Evolutionary conservation across 345 rosid species (phyloP), one percentile per base, ranked within the genome.

Genomic region (Dipteronia sinensis): DNA sequence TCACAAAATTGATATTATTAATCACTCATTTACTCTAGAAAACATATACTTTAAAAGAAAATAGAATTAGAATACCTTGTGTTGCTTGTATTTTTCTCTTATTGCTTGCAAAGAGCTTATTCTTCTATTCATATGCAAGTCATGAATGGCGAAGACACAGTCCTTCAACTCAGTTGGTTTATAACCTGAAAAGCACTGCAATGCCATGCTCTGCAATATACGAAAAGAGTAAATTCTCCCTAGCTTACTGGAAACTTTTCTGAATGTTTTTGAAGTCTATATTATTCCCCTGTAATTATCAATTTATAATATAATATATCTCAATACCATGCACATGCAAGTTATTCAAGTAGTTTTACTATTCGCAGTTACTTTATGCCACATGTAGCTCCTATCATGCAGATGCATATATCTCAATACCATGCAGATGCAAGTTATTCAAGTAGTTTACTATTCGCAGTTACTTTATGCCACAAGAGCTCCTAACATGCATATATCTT

Each of bases 21-120:
- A 38, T 19, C 22, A 34, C 38, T 34, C 38, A 34, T 34, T 34
- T 34, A 34, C 38, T 3, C 7, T 19, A 23, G 29, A 16, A 9
- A 25, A 19, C 3, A 38, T 55, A 27, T 55, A 71, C 1, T 46
- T 34, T 10, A 20, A 58, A 63, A 34, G 16, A 16, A 47, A 5
- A 72, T 4, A 44, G 11, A 67, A 27, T 13, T 19, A 20, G 29
- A 19, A 38, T 84, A 90, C 96, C 94, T 90, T 90, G 10, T 82
- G 88, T 64, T 80, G 87, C 81, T 72, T 86, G 80, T 91, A 91
- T 76, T 91, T 91, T 16, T 86, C 87, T 71, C 87, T 83, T 29
- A 90, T 86, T 44, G 93, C 86, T 10, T 73, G 85, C 67, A 82
- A 69, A 25, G 82, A 78, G 29, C 70, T 82, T 44, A 84, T 85